Evolutionary conservation across 306 rosid genomes (phyloP), one percentile per base, ranked within the genome.

Genomic region (Herpetospermum pedunculosum): DNA sequence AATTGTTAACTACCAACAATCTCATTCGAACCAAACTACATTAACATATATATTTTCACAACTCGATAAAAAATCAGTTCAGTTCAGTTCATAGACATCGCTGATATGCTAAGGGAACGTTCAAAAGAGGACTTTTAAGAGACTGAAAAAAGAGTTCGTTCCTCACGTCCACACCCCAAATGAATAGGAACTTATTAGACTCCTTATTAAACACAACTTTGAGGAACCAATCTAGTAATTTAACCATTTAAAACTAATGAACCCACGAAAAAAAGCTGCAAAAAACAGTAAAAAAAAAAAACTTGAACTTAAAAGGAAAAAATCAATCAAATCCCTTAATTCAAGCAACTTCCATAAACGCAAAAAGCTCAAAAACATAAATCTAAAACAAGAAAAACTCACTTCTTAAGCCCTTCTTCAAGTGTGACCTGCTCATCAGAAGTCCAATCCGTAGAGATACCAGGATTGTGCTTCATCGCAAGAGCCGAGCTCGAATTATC

Each of bases 401-500:
- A 94, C 99, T 87, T 87, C 70, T 82, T 38, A 79, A 94, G 95
- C 35, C 96, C 96, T 1, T 91, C 91, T 49, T 91, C 99, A 2
- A 94, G 96, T 46, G 80, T 78, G 58, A 87, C 53, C 85, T 94
- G 99, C 78, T 91, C 99, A 13, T 94, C 99, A 0, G 90, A 12
- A 12, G 85, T 86, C 99, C 99, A 91, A 73, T 91, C 96, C 86
- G 80, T 82, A 8, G 96, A 80, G 54, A 94, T 84, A 12, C 97
- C 99, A 7, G 99, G 99, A 81, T 91, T 91, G 82, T 94, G 99
- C 84, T 89, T 94, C 96, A 88, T 80, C 60, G 90, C 84, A 23
- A 77, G 40, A 78, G 81, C 85, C 13, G 86, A 79, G 63, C 87
- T 85, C 0, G 94, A 83, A 77, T 78, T 85, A 43, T 94, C 97